Evolutionary conservation across 345 rosid species (phyloP).

Genomic region (Hevea brasiliensis): DNA sequence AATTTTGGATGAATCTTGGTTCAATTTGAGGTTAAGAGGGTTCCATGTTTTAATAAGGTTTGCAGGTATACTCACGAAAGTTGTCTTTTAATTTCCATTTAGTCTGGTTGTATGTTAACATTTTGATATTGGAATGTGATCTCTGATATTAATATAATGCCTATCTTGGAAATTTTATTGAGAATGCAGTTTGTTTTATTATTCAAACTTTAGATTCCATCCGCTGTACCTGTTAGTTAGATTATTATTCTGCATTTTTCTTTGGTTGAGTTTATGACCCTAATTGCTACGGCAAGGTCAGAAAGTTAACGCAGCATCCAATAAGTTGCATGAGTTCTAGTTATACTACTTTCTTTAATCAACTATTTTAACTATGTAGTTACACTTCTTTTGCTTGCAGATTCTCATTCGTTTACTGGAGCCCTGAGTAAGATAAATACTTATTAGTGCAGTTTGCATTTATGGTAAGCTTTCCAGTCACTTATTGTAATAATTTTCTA

Average conservation of each 20-base stretch:
- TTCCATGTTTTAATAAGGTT: neutral
- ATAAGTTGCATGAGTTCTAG: neutral
- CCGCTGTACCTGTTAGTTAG: neutral
- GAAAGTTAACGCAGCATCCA: too few species aligned
- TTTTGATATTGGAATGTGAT: too few species aligned
- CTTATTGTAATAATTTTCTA: neutral
- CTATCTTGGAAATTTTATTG: neutral
- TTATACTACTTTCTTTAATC: neutral
- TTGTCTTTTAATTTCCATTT: neutral
- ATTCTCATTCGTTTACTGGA: slow-evolving; percentile 14
- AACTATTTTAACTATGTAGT: neutral
- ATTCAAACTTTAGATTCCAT: neutral
- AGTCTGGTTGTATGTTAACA: neutral
- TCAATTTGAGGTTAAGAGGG: neutral
- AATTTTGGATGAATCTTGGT: neutral
- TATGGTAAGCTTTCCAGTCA: slow-evolving; percentile 31
- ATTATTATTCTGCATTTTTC: neutral
- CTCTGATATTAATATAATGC: neutral
- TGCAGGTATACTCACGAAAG: neutral
- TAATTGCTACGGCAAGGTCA: neutral
- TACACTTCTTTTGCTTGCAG: slow-evolving; percentile 4
- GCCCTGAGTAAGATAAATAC: slow-evolving; percentile 14
- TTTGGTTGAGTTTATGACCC: neutral
- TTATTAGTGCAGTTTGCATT: slow-evolving; percentile 18
- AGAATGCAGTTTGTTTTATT: too few species aligned